These are phyloP conservation scores for Talaromyces wortmannii DNA, from an alignment of 495 filamentous ascomycete genomes.

Conservation along the genomic window DNA sequence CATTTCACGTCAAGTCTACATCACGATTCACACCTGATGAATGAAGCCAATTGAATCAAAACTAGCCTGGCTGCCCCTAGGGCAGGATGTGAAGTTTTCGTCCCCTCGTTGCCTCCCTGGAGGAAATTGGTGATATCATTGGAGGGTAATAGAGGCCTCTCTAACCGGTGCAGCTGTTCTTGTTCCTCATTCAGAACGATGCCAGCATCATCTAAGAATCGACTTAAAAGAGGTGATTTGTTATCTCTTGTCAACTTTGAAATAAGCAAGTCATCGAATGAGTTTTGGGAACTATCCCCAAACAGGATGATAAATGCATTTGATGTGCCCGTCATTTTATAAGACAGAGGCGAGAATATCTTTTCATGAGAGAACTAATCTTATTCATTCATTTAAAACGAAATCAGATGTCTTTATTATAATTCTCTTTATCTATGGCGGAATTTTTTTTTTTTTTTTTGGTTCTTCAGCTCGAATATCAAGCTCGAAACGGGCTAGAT, in stretches of 20 bases:
- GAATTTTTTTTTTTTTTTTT: background rate
- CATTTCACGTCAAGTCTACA: background rate
- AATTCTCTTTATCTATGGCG: background rate
- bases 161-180: background rate
- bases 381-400: background rate
- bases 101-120: background rate
- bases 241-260: background rate
- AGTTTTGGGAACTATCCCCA: background rate
- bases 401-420: background rate
- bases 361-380: background rate
- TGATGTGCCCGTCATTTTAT: background rate
- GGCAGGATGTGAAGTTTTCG: background rate
- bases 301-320: background rate
- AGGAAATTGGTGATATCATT: background rate
- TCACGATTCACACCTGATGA: background rate
- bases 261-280: background rate
- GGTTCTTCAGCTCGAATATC: background rate
- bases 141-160: background rate
- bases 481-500: background rate
- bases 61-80: background rate
- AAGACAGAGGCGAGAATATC: background rate
- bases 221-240: background rate
- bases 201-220: background rate
- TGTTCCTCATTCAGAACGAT: background rate
- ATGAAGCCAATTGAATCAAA: background rate